Base-by-base conservation (phyloP, 2,329 filamentous ascomycete genomes). In the Raffaelea arxii region DNA sequence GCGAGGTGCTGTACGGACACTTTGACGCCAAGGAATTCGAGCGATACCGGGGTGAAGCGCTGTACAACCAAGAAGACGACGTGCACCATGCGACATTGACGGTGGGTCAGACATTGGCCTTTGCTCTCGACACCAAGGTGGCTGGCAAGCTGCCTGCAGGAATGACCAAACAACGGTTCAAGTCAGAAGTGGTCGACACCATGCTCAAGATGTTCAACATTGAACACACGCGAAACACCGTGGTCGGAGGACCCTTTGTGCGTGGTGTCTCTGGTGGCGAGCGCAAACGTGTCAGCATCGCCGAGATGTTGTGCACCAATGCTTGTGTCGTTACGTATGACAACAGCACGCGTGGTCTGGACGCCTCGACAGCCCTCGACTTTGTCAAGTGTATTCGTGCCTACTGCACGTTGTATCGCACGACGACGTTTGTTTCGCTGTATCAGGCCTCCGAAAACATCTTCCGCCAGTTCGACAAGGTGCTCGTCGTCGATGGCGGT, bases 151-250 rank as follows among this genome's bases (percentile, higher is more conserved):
- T 87, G 41, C 85, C 86, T 1, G 77, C 74, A 4, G 86, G 86
- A 21, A 74, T 92, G 55, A 80, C 77, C 35, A 84, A 85, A 41
- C 11, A 35, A n/a, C 36, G 48, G 32, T 91, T 91, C 69, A 90
- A 90, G 67, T 73, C 84, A 43, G 79, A 80, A 55, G 80, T 94
- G 48, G 73, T 90, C 50, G 74, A 78, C 18, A 77, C 83, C 57
- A 71, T 95, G 49, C 70, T 95, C 44, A 87, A 86, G 58, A 92
- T 94, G 85, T 94, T 95, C 71, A 92, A 91, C 59, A 94, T 95
- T 46, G 84, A 90, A 62, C 88, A 95, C 62, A 94, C 88, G 0
- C 76, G 79, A 44, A 77, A 89, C 59, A 96, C 90, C 0, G 79
- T 91, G 25, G 87, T 95, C 23, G 90, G 90, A 7, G 84, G 92